Base-by-base conservation (phyloP, 1,284 basidiomycete genomes). In the Cryptococcus sp. region DNA sequence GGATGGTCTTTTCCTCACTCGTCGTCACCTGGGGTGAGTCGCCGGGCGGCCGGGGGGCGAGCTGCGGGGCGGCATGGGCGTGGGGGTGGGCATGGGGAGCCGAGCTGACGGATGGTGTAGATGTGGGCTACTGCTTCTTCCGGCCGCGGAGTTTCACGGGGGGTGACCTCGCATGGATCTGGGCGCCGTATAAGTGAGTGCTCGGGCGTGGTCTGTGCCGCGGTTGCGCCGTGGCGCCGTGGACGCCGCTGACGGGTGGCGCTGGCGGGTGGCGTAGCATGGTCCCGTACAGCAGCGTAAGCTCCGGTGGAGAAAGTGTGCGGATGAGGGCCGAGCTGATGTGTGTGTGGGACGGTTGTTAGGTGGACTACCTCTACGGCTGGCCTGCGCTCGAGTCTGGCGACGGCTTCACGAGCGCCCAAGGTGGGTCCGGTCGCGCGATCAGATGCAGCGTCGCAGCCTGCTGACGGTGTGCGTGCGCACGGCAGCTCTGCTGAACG, bases 81-180 rank as follows among this genome's bases (percentile, higher is more conserved):
- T 49, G 24, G n/a, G n/a, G n/a, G n/a, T n/a, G n/a, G n/a, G n/a
- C n/a, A n/a, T n/a, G n/a, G n/a, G n/a, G n/a, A n/a, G n/a, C n/a
- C n/a, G 24, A 33, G 24, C 46, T 46, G 50, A 42, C 52, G 21
- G 33, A 8, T 40, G 15, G 16, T 24, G 16, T 45, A 73, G 88
- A 91, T 78, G 85, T 79, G 1, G 77, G 78, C 0, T 91, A 88
- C 70, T 89, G 85, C 69, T 85, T 89, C 63, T 79, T 85, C 54
- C 83, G 84, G 48, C 86, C 84, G 4, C 80, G 84, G 23, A 84
- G 83, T 7, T 83, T 87, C 80, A 68, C 72, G n/a, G 89, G 88
- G 1, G 91, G 91, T 1, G 88, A 91, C 76, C 79, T 91, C 40
- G 85, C 89, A 64, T 92, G 88, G 89, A 83, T 93, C 48, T 94